Base-by-base conservation (phyloP, 192 early-diverging fungal species). In the Diversispora eburnea region DNA sequence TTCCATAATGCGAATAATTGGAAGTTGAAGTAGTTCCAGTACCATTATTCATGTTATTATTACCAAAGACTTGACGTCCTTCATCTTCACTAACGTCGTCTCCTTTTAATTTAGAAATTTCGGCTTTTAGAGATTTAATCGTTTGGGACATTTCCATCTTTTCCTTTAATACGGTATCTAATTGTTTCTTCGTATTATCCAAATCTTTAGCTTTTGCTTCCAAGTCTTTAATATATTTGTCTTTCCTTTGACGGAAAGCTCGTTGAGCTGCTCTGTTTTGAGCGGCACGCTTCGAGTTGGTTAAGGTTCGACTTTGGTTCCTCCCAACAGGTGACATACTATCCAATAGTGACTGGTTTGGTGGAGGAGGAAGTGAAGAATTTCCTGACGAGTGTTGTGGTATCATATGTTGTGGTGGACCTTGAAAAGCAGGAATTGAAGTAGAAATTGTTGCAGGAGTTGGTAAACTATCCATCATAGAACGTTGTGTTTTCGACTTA, bases 241-340 rank as follows among this genome's bases (percentile, higher is more conserved):
- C 89, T 63, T 90, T 88, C 46, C 94, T 88, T 79, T 96, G 91
- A 51, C 94, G 88, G 80, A 96, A 96, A 5, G 94, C 93, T 2
- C 92, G 86, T 79, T 96, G 94, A 3, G 94, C 94, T 3, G 92
- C 92, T 17, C 94, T 87, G 78, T 96, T 96, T 76, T 96, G 94
- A 10, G 89, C 91, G 3, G 93, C 92, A 75, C 94, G 87, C 78
- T 93, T 94, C 43, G 85, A 81, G 13, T 62, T 73, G 1, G 72
- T 54, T 9, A 73, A 41, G 15, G 39, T 62, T 1, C 72, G 25
- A n/a, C 20, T 45, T 10, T 20, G 17, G 22, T 25, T 13, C 59
- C 55, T 59, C 3, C 8, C 39, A 3, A 56, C 6, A 41, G 25
- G 25, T 33, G 39, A n/a, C 63, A 65, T 48, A 48, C 9, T 65